Conservation (phyloP, 169 alveolate genomes). For the Plasmodium berghei region DNA sequence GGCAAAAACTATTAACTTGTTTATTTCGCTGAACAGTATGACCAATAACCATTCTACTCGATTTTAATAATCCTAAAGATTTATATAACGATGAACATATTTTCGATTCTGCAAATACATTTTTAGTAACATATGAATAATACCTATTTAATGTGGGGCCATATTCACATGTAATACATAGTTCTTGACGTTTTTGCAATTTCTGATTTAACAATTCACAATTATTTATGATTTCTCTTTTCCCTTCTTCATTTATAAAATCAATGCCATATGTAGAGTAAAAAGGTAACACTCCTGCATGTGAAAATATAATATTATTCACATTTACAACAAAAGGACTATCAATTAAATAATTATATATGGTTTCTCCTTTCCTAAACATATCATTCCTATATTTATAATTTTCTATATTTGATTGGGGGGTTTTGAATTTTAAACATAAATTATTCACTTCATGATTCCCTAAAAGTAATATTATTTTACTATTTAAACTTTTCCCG, state of each 20-base stretch:
- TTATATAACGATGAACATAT: slow-evolving; percentile 49
- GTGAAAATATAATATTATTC: slow-evolving; percentile 63
- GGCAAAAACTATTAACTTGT: slow-evolving; percentile 38
- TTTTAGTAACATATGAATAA: slow-evolving; percentile 19
- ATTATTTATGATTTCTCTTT: slow-evolving; percentile 52
- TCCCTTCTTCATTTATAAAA: slow-evolving; percentile 65
- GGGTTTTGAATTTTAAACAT: slow-evolving; percentile 33
- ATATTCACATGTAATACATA: slow-evolving; percentile 44
- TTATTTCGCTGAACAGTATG: slow-evolving; percentile 55
- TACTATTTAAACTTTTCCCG: slow-evolving; percentile 28
- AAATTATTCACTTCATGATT: slow-evolving; percentile 66
- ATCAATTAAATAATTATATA: slow-evolving; percentile 48
- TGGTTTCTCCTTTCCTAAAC: slow-evolving; percentile 27
- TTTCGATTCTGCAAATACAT: slow-evolving; percentile 11
- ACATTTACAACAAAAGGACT: slow-evolving; percentile 45
- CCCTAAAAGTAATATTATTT: slow-evolving; percentile 39
- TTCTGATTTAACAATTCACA: slow-evolving; percentile 22
- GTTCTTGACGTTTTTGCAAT: slow-evolving; percentile 9
- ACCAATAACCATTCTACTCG: slow-evolving; percentile 60
- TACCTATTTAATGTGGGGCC: slow-evolving; percentile 73
- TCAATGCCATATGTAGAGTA: slow-evolving; percentile 56
- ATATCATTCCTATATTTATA: slow-evolving; percentile 39
- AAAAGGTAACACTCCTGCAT: slow-evolving; percentile 72
- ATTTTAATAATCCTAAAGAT: slow-evolving; percentile 26
- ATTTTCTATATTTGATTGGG: not conserved